Base-by-base conservation (phyloP, 192 early-diverging fungal species). In the Coemansia pectinata region DNA sequence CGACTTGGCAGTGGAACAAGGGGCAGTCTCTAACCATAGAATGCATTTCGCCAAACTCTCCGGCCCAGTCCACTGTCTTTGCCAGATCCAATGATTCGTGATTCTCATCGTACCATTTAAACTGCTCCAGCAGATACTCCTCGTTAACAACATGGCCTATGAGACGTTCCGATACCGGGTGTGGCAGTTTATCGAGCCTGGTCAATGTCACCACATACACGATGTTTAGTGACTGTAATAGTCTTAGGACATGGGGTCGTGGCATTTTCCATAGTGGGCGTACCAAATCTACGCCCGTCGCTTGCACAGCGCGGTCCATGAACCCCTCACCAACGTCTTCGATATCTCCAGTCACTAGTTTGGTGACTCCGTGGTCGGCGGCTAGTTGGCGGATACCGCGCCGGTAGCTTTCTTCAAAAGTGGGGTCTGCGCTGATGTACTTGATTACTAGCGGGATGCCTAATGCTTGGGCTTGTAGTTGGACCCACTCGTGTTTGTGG, bases 31-130 rank as follows among this genome's bases (percentile, higher is more conserved):
- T 63, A 3, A 88, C 87, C 89, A 90, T 90, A 2, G 89, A 90
- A 57, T 91, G 90, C 53, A 87, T 90, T 68, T 91, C 90, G 11
- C 90, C 90, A 44, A 78, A 83, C 67, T 91, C 90, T 11, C 90
- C 90, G 27, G 83, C 83, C 63, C 83, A 66, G 53, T 90, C 89
- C 8, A 91, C 83, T 9, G 44, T 27, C 12, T 58, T 23, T 19
- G 10, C 38, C 36, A 71, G n/a, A 39, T 71, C 69, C 5, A 50
- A 23, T 3, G 38, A 11, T 33, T 40, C 25, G 0, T 77, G 70
- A 10, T 65, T 57, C 2, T 53, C 45, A 25, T 74, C 73, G 0
- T 80, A 79, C 66, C 78, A 66, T 0, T 77, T 69, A 15, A 78
- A 72, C 14, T 74, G 63, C 57, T 85, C 65, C 33, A 85, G 48